Percentiles rank a stretch among this genome's conserved stretches.
These are phyloP conservation scores for Cyberlindnera lachancei DNA, from an alignment of 805 yeast species.

Conservation along the genomic window DNA sequence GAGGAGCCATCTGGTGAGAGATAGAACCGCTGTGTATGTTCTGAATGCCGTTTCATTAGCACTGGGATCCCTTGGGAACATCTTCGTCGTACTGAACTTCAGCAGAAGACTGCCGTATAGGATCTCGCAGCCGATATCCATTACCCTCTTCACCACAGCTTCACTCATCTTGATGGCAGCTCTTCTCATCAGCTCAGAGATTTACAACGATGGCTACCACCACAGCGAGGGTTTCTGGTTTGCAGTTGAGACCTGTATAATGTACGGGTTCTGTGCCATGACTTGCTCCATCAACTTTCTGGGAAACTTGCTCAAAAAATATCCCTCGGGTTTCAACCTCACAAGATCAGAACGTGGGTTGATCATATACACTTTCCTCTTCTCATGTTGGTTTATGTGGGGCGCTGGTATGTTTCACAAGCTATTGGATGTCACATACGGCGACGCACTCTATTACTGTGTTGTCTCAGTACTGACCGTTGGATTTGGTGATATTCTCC, in stretches of 20 bases:
- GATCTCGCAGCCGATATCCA: constrained; percentile 55
- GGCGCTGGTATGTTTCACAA: constrained; percentile 57
- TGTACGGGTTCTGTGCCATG: constrained; percentile 52
- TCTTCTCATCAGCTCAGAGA: constrained; percentile 31
- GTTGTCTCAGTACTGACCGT: constrained; percentile 69
- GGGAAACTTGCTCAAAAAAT: constrained; percentile 53
- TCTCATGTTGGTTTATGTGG: constrained; percentile 62
- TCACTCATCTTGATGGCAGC: constrained; percentile 28
- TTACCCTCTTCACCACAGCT: constrained; percentile 53
- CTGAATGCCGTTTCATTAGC: constrained; percentile 58
- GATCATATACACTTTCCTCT: constrained; percentile 60
- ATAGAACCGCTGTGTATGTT: constrained; percentile 37
- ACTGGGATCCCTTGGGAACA: constrained; percentile 61
- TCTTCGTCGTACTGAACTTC: constrained; percentile 65
- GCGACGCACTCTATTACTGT: constrained; percentile 66
- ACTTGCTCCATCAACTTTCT: constrained; percentile 48
- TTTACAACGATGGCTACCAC: constrained; percentile 22
- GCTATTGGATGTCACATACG: constrained; percentile 41
- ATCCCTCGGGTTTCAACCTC: constrained; percentile 66
- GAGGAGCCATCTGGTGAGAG: constrained; percentile 24
- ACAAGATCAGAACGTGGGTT: constrained; percentile 61
- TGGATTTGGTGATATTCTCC: constrained; percentile 72
- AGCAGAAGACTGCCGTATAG: constrained; percentile 48
- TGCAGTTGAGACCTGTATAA: constrained; percentile 55
- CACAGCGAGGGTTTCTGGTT: constrained; percentile 70